Evolutionary conservation across 1,284 basidiomycete genomes (phyloP), one percentile per base, ranked within the genome.

Genomic region (Ceratobasidium theobromae): DNA sequence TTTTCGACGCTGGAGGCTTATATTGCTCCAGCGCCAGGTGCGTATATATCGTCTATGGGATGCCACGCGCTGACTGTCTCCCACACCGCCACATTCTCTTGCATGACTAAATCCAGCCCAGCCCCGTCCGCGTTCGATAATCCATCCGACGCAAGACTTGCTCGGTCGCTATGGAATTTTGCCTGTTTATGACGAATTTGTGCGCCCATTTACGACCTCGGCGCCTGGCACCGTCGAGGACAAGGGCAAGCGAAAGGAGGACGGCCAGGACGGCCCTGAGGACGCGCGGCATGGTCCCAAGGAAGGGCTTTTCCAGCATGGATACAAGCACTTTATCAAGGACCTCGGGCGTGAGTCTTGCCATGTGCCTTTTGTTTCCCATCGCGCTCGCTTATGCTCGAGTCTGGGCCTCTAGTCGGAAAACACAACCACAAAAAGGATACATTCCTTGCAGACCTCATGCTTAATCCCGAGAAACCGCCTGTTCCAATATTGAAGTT

Each of bases 181-280:
- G n/a, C 65, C 68, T 4, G 68, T 66, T 25, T 69, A 64, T 53
- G 58, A 69, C 32, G 55, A 69, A 60, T 66, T 69, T 27, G 68
- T 69, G 1, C 53, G 68, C 33, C 68, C 68, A 12, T 69, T 60
- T 60, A 60, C 43, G 27, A 60, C 45, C 9, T 45, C 43, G 9
- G 32, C 57, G 57, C 57, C 57, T 6, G 40, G 21, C 28, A 32
- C 32, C 18, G 21, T 60, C 18, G 57, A 60, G 45, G 57, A 60
- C 46, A 60, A 60, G 57, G 57, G 57, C 57, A 60, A 60, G 57
- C 57, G 57, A 60, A 60, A 49, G 49, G 57, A 60, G 28, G 57
- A 60, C 27, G 57, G 46, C 28, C 16, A 28, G 11, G 57, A 60
- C 33, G 57, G 46, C 28, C 16, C 43, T 3, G 57, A 60, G 21